Evolutionary conservation across 2,329 filamentous ascomycete species (phyloP).

Genomic region (Colletotrichum coccodes): DNA sequence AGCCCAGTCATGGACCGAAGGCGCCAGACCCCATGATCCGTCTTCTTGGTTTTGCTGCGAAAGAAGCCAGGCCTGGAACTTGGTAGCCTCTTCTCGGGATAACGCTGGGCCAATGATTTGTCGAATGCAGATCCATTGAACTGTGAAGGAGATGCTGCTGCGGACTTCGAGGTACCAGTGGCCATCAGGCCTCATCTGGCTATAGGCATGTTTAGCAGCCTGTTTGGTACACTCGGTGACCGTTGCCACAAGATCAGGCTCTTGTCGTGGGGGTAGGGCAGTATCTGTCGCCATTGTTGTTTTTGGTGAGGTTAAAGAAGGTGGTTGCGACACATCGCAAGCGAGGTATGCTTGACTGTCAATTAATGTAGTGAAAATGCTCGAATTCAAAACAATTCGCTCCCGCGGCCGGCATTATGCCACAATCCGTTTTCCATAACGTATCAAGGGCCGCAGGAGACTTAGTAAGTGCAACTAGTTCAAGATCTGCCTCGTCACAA

Average conservation of each 20-base stretch:
- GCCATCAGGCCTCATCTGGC: slow-evolving; percentile 14
- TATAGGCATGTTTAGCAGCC: slow-evolving; percentile 12
- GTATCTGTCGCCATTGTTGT: slow-evolving; percentile 1
- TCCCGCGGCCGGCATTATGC: too few species aligned
- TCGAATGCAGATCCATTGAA: slow-evolving; percentile 10
- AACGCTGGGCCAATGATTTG: slow-evolving; percentile 4
- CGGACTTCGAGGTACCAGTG: slow-evolving; percentile 19
- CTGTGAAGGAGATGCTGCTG: slow-evolving; percentile 15
- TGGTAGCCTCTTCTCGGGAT: not conserved
- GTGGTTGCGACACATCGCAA: not conserved
- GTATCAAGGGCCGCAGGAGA: slow-evolving; percentile 4
- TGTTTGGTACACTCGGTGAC: not conserved
- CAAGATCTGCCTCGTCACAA: not conserved
- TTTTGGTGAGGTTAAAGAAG: not conserved
- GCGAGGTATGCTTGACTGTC: not conserved
- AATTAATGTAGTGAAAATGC: not conserved
- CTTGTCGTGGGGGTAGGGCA: not conserved
- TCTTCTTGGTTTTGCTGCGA: slow-evolving; percentile 9
- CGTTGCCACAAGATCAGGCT: not conserved
- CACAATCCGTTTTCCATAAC: too few species aligned
- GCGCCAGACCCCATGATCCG: slow-evolving; percentile 13
- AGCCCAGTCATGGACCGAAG: slow-evolving; percentile 4
- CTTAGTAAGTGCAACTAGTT: not conserved
- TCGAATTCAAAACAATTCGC: not conserved
- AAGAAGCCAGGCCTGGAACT: slow-evolving; percentile 7